phyloP scores from a whole-genome alignment of 2,329 filamentous ascomycete species.

The Penicillium sp. region DNA sequence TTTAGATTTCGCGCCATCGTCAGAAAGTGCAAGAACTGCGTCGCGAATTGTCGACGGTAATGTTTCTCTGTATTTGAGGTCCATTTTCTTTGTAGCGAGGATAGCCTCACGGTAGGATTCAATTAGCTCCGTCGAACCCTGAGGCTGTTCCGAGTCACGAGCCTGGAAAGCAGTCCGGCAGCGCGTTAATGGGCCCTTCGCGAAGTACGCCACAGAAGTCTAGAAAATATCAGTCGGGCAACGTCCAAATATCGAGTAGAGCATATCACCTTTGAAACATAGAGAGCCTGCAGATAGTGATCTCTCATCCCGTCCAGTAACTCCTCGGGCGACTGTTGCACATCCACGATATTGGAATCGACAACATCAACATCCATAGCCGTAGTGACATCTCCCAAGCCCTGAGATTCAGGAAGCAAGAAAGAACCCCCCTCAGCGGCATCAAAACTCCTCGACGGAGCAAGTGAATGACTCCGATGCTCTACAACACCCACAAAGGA shows the following conservation, averaged over 20 bases:
- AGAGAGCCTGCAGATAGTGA: constrained; percentile 45
- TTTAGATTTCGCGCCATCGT: constrained; percentile 32
- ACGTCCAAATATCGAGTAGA: background rate
- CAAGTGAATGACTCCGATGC: constrained; percentile 16
- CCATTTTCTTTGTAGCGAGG: constrained; percentile 47
- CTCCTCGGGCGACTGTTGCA: constrained; percentile 34
- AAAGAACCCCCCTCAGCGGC: constrained; percentile 2
- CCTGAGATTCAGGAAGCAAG: constrained; percentile 18
- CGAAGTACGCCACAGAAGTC: constrained; percentile 52
- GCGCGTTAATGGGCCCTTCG: constrained; percentile 50
- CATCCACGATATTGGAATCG: constrained; percentile 14
- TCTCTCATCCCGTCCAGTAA: constrained; percentile 37
- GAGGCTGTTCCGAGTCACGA: constrained; percentile 21
- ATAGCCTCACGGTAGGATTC: constrained; percentile 44
- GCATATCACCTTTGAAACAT: constrained; percentile 41
- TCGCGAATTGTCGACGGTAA: constrained; percentile 41
- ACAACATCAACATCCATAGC: constrained; percentile 15
- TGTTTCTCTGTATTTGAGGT: constrained; percentile 48
- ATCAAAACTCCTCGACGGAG: constrained; percentile 4
- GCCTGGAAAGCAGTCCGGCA: constrained; percentile 43
- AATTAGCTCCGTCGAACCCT: constrained; percentile 30
- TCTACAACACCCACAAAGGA: constrained; percentile 23
- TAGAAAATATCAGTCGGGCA: constrained; percentile 23
- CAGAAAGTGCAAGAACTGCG: constrained; percentile 36
- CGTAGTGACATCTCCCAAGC: background rate